Conservation (phyloP, 208 protist genomes). For the Leishmania guyanensis region DNA sequence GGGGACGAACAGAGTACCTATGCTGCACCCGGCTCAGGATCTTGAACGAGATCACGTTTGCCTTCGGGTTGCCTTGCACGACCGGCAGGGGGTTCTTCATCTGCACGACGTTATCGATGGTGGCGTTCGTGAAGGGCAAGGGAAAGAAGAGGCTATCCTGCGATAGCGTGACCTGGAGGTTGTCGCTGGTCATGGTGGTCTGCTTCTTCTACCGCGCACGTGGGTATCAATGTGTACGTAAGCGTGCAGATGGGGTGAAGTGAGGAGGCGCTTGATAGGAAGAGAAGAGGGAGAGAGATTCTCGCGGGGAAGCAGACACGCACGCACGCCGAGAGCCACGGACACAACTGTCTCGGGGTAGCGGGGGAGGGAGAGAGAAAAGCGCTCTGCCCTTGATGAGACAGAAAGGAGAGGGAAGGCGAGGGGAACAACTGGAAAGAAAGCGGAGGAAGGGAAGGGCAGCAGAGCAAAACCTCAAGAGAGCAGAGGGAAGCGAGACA, state of each 20-base stretch:
- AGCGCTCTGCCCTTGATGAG: background rate
- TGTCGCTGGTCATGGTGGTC: slow-evolving; percentile 21
- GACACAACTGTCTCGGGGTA: background rate
- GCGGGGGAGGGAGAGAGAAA: background rate
- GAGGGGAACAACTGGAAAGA: background rate
- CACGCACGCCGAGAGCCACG: background rate
- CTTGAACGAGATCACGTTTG: slow-evolving; percentile 80
- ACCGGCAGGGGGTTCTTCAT: slow-evolving; percentile 57
- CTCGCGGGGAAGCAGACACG: background rate
- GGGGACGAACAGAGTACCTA: slow-evolving; percentile 67
- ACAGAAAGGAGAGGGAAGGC: slow-evolving; percentile 15
- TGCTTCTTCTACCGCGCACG: background rate
- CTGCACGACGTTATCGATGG: slow-evolving; percentile 82
- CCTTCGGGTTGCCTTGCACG: slow-evolving; percentile 32
- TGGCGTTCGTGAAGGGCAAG: slow-evolving; percentile 65
- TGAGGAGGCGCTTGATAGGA: background rate
- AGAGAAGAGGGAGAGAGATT: background rate
- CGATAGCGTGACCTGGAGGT: slow-evolving; percentile 52
- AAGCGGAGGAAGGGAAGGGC: background rate
- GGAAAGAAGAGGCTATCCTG: slow-evolving; percentile 83
- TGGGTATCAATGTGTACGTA: slow-evolving; percentile 5
- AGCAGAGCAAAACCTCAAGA: slow-evolving; percentile 13
- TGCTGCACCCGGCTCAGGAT: slow-evolving; percentile 65
- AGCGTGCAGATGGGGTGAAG: slow-evolving; percentile 3
- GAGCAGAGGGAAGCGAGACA: background rate